Evolutionary conservation across 148 eudicot genomes (phyloP).

Genomic region (Cornus suecica): DNA sequence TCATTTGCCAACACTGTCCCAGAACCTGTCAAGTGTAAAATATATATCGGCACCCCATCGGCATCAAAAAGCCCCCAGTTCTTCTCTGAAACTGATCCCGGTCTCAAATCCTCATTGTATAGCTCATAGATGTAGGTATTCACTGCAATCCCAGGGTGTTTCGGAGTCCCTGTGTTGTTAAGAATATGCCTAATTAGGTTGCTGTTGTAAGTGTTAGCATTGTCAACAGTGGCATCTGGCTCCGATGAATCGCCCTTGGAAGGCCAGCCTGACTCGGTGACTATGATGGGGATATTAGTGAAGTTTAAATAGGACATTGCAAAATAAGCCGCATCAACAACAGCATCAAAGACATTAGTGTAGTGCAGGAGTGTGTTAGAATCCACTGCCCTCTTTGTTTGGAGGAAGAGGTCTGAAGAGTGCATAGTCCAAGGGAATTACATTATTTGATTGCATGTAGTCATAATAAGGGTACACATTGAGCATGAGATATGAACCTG

Average conservation of each 20-base stretch:
- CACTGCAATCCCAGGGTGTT: constrained; percentile 75
- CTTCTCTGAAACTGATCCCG: constrained; percentile 75
- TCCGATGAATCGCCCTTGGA: constrained; percentile 78
- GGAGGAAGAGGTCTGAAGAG: constrained; percentile 87
- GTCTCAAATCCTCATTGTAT: constrained; percentile 76
- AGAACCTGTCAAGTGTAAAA: constrained; percentile 67
- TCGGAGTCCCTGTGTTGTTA: constrained; percentile 91
- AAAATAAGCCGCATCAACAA: constrained; percentile 85
- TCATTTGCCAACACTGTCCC: constrained; percentile 77
- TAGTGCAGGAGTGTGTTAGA: constrained; percentile 88
- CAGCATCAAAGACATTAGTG: constrained; percentile 88
- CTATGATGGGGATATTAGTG: constrained; percentile 74
- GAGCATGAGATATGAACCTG: constrained; percentile 75
- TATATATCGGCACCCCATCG: constrained; percentile 69
- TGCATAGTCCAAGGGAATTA: constrained; percentile 81
- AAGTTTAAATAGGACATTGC: constrained; percentile 77
- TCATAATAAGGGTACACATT: constrained; percentile 89
- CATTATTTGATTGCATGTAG: constrained; percentile 68
- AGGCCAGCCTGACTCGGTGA: constrained; percentile 97
- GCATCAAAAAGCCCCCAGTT: constrained; percentile 90
- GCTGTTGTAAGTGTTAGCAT: constrained; percentile 85
- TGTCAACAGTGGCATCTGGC: constrained; percentile 77
- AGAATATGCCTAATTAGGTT: constrained; percentile 71
- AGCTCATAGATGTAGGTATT: constrained; percentile 85
- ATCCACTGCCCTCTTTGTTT: constrained; percentile 92